These are phyloP conservation scores for Fusarium domesticum DNA, from an alignment of 2,329 filamentous ascomycete genomes.

Conservation along the genomic window DNA sequence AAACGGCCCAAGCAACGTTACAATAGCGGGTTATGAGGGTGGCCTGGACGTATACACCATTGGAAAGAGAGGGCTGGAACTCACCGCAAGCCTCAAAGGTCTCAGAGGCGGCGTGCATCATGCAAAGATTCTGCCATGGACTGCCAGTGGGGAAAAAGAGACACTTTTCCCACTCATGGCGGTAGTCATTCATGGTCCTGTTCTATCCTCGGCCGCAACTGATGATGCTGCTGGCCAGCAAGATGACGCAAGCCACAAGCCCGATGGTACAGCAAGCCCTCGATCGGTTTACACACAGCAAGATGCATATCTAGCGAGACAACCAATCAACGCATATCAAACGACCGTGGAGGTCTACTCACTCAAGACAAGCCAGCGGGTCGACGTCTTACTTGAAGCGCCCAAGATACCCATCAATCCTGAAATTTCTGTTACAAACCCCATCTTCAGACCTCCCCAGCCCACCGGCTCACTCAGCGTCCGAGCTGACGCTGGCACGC, in stretches of 20 bases:
- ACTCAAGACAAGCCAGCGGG: slow-evolving; percentile 66
- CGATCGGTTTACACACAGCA: slow-evolving; percentile 40
- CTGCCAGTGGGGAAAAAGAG: slow-evolving; percentile 49
- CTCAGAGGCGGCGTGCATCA: slow-evolving; percentile 75
- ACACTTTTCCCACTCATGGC: slow-evolving; percentile 70
- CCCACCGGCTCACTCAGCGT: slow-evolving; percentile 72
- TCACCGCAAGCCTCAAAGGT: slow-evolving; percentile 68
- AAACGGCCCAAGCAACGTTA: slow-evolving; percentile 57
- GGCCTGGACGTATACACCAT: slow-evolving; percentile 73
- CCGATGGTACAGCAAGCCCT: slow-evolving; percentile 43
- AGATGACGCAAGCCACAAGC: slow-evolving; percentile 38
- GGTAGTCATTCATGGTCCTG: slow-evolving; percentile 75
- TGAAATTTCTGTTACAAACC: slow-evolving; percentile 54
- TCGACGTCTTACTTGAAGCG: slow-evolving; percentile 72
- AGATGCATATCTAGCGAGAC: slow-evolving; percentile 35
- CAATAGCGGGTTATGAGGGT: slow-evolving; percentile 77
- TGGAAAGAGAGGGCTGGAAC: slow-evolving; percentile 67
- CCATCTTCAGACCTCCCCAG: slow-evolving; percentile 64
- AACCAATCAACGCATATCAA: slow-evolving; percentile 64
- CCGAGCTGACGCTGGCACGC: slow-evolving; percentile 66
- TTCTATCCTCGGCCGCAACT: slow-evolving; percentile 45
- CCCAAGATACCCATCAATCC: slow-evolving; percentile 59
- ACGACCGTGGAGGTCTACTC: slow-evolving; percentile 90
- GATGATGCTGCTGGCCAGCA: slow-evolving; percentile 38
- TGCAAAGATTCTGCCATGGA: slow-evolving; percentile 79